These are phyloP conservation scores for Penicillium polonicum DNA, from an alignment of 2,329 filamentous ascomycete species.

Conservation along the genomic window DNA sequence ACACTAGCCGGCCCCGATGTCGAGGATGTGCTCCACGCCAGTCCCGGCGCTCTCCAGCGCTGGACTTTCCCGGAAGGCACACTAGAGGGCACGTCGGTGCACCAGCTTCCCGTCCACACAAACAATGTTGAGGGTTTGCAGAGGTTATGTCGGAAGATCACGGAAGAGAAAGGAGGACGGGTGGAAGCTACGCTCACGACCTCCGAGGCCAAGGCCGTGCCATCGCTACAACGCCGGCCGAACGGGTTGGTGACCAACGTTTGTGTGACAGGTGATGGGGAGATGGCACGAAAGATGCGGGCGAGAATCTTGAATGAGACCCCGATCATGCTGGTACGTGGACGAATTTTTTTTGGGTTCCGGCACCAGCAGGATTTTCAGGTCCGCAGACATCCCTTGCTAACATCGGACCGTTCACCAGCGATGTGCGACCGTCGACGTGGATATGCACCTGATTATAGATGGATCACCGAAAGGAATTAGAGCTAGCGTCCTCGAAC, in stretches of 20 bases:
- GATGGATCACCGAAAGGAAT: constrained; percentile 68
- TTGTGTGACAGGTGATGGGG: constrained; percentile 82
- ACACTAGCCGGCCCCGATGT: constrained; percentile 88
- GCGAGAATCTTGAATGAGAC: constrained; percentile 89
- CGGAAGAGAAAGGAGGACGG: constrained; percentile 64
- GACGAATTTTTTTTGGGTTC: constrained; percentile 21
- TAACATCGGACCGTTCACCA: constrained; percentile 40
- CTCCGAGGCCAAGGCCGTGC: constrained; percentile 69
- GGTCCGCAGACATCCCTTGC: constrained; percentile 13
- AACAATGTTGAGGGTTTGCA: constrained; percentile 79
- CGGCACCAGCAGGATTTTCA: constrained; percentile 8
- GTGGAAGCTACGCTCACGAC: constrained; percentile 83
- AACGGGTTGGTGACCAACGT: constrained; percentile 76
- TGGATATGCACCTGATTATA: constrained; percentile 86
- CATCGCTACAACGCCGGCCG: constrained; percentile 47
- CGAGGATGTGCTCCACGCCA: constrained; percentile 93
- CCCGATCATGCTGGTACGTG: constrained; percentile 82
- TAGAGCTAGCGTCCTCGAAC: constrained; percentile 73
- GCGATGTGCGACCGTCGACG: constrained; percentile 90
- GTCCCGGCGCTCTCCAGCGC: constrained; percentile 77
- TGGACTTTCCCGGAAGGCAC: constrained; percentile 93
- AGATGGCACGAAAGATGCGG: constrained; percentile 84
- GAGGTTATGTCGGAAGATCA: constrained; percentile 78
- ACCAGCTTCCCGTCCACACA: constrained; percentile 88
- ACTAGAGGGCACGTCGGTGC: constrained; percentile 76